Evolutionary conservation across 106 monocot genomes (phyloP).

Genomic region (Acanthochlamys bracteata): DNA sequence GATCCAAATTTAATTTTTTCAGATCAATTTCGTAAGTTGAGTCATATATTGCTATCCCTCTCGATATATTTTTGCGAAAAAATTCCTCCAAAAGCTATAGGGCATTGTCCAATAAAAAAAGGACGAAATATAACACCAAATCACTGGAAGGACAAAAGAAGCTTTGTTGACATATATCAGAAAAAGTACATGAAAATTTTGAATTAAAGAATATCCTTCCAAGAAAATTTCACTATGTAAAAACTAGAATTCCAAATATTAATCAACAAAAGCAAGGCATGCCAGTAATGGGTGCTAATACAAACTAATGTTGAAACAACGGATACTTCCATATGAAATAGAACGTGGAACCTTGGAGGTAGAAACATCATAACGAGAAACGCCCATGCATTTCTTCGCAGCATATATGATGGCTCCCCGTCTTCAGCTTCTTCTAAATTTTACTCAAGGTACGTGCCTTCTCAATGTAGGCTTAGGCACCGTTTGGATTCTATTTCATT

Average conservation of each 20-base stretch:
- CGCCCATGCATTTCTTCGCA: slow-evolving; percentile 48
- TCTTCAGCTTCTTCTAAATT: slow-evolving; percentile 22
- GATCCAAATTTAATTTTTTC: no score
- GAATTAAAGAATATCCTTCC: not conserved
- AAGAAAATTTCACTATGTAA: slow-evolving; percentile 10
- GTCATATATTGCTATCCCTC: no score
- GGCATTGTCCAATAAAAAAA: no score
- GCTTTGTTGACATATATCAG: not conserved
- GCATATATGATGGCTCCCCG: not conserved
- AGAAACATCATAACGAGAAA: slow-evolving; percentile 69
- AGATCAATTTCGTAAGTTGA: no score
- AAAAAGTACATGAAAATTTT: not conserved
- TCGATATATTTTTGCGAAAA: no score
- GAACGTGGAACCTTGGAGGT: slow-evolving; percentile 87
- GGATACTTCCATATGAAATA: slow-evolving; percentile 83
- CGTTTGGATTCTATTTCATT: no score
- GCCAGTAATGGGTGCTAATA: slow-evolving; percentile 96
- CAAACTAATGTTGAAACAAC: slow-evolving; percentile 63
- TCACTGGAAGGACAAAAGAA: not conserved
- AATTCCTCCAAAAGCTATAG: no score
- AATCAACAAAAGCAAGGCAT: slow-evolving; percentile 90
- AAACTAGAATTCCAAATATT: slow-evolving; percentile 78
- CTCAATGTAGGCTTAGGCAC: slow-evolving; percentile 45
- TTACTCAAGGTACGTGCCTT: slow-evolving; percentile 27
- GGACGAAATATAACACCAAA: no score